Evolutionary conservation across 2,329 filamentous ascomycete genomes (phyloP).

Genomic region (Pestalotiopsis sp.): DNA sequence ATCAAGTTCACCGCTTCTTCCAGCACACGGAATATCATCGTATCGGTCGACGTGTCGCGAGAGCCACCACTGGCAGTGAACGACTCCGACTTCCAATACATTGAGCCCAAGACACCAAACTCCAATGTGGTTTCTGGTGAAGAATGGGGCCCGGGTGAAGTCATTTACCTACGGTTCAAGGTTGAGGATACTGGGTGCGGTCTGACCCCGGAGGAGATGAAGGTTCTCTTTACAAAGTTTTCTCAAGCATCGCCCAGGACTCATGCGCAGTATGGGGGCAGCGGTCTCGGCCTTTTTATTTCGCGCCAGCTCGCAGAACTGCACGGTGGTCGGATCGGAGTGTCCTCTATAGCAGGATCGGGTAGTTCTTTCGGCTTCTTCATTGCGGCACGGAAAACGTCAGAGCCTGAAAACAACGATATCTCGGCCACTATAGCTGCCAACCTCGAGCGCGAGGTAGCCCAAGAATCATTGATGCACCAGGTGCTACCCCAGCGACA

Average conservation of each 20-base stretch:
- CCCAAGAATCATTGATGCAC: constrained; percentile 16
- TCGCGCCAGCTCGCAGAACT: constrained; percentile 64
- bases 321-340: constrained; percentile 67
- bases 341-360: constrained; percentile 57
- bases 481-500: constrained; percentile 27
- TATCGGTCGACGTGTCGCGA: constrained; percentile 50
- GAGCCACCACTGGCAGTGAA: constrained; percentile 33
- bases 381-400: constrained; percentile 54
- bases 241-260: constrained; percentile 58
- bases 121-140: constrained; percentile 20
- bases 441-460: constrained; percentile 21
- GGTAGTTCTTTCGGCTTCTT: constrained; percentile 68
- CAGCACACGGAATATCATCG: constrained; percentile 43
- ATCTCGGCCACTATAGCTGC: constrained; percentile 13
- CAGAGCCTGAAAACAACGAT: constrained; percentile 15
- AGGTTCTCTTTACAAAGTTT: constrained; percentile 68
- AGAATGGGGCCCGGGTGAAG: constrained; percentile 36
- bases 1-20: constrained; percentile 57
- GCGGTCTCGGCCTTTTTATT: constrained; percentile 66
- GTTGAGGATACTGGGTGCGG: constrained; percentile 70
- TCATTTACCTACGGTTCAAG: constrained; percentile 46
- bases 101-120: constrained; percentile 27
- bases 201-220: constrained; percentile 63
- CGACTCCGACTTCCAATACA: constrained; percentile 31
- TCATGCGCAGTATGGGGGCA: constrained; percentile 64